Evolutionary conservation across 2,329 filamentous ascomycete species (phyloP).

Genomic region (Didymella keratinophila): DNA sequence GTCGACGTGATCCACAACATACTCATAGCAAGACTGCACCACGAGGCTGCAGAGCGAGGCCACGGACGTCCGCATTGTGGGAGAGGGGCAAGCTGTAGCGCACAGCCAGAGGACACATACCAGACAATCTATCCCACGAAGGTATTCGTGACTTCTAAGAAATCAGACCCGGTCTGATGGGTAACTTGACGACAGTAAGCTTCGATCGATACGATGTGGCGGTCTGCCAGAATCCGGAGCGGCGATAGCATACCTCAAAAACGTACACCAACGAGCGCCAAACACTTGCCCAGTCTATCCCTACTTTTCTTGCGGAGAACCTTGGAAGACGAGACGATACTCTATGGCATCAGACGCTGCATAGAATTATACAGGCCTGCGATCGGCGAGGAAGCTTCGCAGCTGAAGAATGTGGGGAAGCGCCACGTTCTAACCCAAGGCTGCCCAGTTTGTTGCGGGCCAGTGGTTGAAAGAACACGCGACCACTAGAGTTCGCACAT

Average conservation of each 20-base stretch:
- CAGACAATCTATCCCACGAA: slow-evolving; percentile 40
- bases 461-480: slow-evolving; percentile 39
- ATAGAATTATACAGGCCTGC: slow-evolving; percentile 42
- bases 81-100: neutral
- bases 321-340: slow-evolving; percentile 46
- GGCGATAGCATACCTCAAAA: slow-evolving; percentile 44
- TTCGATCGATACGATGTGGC: slow-evolving; percentile 13
- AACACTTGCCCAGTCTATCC: slow-evolving; percentile 54
- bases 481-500: slow-evolving; percentile 49
- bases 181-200: slow-evolving; percentile 42
- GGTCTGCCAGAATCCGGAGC: slow-evolving; percentile 16
- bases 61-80: neutral
- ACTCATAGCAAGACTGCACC: slow-evolving; percentile 4
- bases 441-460: slow-evolving; percentile 41
- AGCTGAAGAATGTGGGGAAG: slow-evolving; percentile 48
- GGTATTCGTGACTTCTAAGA: slow-evolving; percentile 33
- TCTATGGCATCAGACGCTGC: slow-evolving; percentile 49
- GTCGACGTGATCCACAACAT: neutral
- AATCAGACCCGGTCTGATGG: slow-evolving; percentile 36
- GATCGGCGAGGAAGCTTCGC: slow-evolving; percentile 42
- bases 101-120: slow-evolving; percentile 28
- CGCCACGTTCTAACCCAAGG: slow-evolving; percentile 48
- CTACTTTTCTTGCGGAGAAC: slow-evolving; percentile 50
- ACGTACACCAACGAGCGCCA: slow-evolving; percentile 44
- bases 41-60: neutral